Base-by-base conservation (phyloP, 169 alveolate species). In the Cryptosporidium tyzzeri region DNA sequence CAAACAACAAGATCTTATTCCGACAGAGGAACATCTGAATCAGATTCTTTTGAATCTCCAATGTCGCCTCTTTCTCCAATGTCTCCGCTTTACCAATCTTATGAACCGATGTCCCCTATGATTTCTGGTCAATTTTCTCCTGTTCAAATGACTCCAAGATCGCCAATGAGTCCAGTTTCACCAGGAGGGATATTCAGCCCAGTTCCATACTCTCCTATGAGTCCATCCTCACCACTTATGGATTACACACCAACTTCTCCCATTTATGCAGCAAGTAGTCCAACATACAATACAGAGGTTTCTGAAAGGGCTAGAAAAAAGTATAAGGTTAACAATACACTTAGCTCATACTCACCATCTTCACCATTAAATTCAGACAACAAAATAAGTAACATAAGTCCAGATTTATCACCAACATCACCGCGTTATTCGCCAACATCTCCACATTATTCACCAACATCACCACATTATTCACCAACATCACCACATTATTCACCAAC, bases 151-250 rank as follows among this genome's bases (percentile, higher is more conserved):
- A 80, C 89, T 39, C 89, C 89, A 80, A 80, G 89, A 41, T 80
- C 89, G 3, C 89, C 89, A n/a, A 80, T 80, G 89, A 80, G 89
- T 26, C 89, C 89, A 16, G 89, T 80, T 62, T 80, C 96, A 23
- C 95, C 94, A 31, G 97, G 98, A 1, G 98, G 98, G 14, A 94
- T 94, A 85, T 95, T 96, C 92, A 94, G 97, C 18, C 98, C 98
- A 31, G 93, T 96, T 1, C 91, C 92, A 29, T 95, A 93, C 68
- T 91, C 97, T 39, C 98, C 98, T 23, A 86, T 85, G 45, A 93
- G 96, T 33, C 98, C 98, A 33, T 93, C 96, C 9, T 93, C 95
- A 10, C 96, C 96, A 73, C 33, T 50, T 35, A 73, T 58, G 35
- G 87, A 80, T 23, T 80, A 80, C 53, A 80, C 89, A 1, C 89